A percentile compares a stretch with the other conserved stretches of the same genome.
phyloP scores from a whole-genome alignment of 163 green algal species.

The Scenedesmus sp. region DNA sequence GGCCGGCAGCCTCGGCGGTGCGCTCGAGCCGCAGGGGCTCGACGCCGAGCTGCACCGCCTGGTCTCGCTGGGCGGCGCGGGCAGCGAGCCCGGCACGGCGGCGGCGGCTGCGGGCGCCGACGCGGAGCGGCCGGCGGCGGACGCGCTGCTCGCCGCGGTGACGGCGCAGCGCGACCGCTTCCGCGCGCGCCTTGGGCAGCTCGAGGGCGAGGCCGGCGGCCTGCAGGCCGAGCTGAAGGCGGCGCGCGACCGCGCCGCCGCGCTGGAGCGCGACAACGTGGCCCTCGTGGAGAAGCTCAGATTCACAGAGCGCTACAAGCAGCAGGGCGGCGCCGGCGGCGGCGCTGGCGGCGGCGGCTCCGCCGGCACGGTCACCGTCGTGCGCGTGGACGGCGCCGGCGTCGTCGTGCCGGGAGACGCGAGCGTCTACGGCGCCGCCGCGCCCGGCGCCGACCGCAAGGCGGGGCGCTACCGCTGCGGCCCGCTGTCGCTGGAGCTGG shows the following conservation, averaged over 20 bases:
- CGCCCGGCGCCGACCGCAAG: neutral
- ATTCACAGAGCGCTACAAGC: slow-evolving; percentile 36
- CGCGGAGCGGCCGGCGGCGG: neutral
- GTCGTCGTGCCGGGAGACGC: neutral
- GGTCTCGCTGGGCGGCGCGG: neutral
- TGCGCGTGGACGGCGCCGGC: slow-evolving; percentile 27
- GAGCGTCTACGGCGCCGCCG: neutral
- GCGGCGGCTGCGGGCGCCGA: neutral
- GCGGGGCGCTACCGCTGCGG: neutral
- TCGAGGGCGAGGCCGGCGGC: neutral
- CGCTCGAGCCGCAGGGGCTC: no score
- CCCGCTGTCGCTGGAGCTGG: neutral
- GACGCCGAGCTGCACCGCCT: slow-evolving; percentile 8
- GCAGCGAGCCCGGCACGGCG: neutral
- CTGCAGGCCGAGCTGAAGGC: neutral
- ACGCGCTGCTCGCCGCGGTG: slow-evolving; percentile 14
- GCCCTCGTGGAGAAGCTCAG: slow-evolving; percentile 36
- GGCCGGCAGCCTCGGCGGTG: neutral
- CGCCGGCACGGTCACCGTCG: slow-evolving; percentile 1
- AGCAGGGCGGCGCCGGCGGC: neutral
- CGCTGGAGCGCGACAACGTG: slow-evolving; percentile 26
- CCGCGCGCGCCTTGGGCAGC: neutral
- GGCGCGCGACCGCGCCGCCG: neutral
- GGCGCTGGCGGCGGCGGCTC: no score
- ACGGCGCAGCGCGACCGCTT: slow-evolving; percentile 34